phyloP scores from a whole-genome alignment of 179 eudicot species.

The Pouteria campechiana region DNA sequence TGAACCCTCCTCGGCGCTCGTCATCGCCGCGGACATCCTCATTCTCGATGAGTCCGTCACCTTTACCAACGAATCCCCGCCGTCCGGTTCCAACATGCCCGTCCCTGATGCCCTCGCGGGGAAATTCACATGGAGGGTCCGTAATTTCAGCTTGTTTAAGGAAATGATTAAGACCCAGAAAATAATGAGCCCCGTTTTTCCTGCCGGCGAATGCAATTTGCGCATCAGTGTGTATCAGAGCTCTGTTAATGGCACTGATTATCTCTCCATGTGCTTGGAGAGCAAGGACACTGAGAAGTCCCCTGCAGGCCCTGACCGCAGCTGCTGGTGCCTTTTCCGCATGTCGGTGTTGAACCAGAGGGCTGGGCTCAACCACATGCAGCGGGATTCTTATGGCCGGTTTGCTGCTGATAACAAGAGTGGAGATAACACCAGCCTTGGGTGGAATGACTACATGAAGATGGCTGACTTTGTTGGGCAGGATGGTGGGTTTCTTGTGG shows the following conservation, averaged over 20 bases:
- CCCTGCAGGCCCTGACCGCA: too few relatives aligned
- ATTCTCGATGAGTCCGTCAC: not conserved
- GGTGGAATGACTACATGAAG: not conserved
- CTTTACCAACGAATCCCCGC: too few relatives aligned
- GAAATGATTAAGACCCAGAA: not conserved
- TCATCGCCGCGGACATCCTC: not conserved
- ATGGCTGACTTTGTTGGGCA: not conserved
- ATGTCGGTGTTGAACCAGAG: not conserved
- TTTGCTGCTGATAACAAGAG: too few relatives aligned
- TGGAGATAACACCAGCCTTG: not conserved
- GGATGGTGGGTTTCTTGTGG: not conserved
- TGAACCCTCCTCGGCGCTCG: not conserved
- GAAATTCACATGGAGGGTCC: not conserved
- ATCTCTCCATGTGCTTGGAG: not conserved
- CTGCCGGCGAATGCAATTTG: not conserved
- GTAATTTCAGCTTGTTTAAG: not conserved
- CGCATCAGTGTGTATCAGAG: not conserved
- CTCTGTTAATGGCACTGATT: not conserved
- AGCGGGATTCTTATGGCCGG: not conserved
- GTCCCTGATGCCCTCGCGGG: not conserved
- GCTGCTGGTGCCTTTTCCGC: not conserved
- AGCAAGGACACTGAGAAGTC: not conserved
- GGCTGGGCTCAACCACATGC: not conserved
- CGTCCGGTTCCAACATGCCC: too few relatives aligned
- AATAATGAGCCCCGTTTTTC: not conserved